phyloP scores from a whole-genome alignment of 371 early-diverging fungal genomes.

The Rhizopus delemar region DNA sequence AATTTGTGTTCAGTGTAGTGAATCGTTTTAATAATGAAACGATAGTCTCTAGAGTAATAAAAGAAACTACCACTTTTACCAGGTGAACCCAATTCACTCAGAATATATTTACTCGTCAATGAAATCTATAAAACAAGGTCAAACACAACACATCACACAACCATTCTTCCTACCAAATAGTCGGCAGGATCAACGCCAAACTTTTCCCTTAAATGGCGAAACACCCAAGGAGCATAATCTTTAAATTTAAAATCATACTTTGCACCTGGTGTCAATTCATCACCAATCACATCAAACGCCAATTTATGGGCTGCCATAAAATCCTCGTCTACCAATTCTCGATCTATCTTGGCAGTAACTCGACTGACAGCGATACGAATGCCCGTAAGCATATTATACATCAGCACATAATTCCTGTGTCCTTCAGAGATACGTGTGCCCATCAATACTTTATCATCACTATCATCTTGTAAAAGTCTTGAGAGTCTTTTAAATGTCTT shows the following conservation, averaged over 20 bases:
- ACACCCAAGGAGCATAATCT: slow-evolving; percentile 98
- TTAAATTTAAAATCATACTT: slow-evolving; percentile 98
- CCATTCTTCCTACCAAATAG: slow-evolving; percentile 70
- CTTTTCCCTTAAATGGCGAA: slow-evolving; percentile 83
- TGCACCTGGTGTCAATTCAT: slow-evolving; percentile 90
- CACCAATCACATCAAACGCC: slow-evolving; percentile 92
- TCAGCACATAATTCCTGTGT: slow-evolving; percentile 78
- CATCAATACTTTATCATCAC: slow-evolving; percentile 55
- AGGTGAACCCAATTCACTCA: slow-evolving; percentile 93
- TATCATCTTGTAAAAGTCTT: slow-evolving; percentile 23
- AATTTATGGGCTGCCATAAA: slow-evolving; percentile 89
- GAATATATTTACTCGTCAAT: slow-evolving; percentile 93
- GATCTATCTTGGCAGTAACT: slow-evolving; percentile 80
- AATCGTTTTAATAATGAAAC: slow-evolving; percentile 98
- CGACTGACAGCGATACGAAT: slow-evolving; percentile 83
- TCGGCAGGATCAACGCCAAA: slow-evolving; percentile 93
- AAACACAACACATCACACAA: background rate
- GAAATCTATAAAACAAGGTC: slow-evolving; percentile 62
- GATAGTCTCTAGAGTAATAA: slow-evolving; percentile 95
- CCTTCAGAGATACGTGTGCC: slow-evolving; percentile 72
- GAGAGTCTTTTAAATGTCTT: slow-evolving; percentile 47
- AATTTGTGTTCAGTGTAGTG: slow-evolving; percentile 94
- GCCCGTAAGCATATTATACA: slow-evolving; percentile 98
- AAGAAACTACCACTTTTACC: slow-evolving; percentile 97
- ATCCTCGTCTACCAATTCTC: slow-evolving; percentile 74